phyloP scores from a whole-genome alignment of 495 filamentous ascomycete species.

The Halenospora varia region DNA sequence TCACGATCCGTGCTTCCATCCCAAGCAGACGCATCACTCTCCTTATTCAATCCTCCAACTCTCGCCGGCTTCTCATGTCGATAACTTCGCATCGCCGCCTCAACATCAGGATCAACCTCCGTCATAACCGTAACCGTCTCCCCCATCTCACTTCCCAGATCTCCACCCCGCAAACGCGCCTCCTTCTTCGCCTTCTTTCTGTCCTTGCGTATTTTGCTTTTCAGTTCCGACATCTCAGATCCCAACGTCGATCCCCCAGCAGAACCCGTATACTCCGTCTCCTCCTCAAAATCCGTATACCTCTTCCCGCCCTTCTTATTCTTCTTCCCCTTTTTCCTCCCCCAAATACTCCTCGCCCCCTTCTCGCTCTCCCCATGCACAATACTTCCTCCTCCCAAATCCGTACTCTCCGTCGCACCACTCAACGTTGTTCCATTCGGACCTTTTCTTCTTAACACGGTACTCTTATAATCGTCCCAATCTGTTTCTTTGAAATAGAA shows the following conservation, averaged over 20 bases:
- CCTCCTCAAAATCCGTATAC: slow-evolving; percentile 36
- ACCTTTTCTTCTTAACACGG: slow-evolving; percentile 87
- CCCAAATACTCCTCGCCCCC: slow-evolving; percentile 26
- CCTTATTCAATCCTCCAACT: slow-evolving; percentile 80
- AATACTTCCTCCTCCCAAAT: slow-evolving; percentile 60
- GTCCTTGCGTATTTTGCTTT: neutral
- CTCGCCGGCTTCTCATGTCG: slow-evolving; percentile 78
- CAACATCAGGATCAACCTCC: slow-evolving; percentile 24
- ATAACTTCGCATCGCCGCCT: slow-evolving; percentile 68
- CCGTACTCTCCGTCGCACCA: slow-evolving; percentile 75
- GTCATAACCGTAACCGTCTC: slow-evolving; percentile 12
- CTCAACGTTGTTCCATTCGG: slow-evolving; percentile 79
- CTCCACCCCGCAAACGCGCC: neutral
- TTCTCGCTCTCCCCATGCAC: slow-evolving; percentile 23
- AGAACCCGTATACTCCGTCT: slow-evolving; percentile 29
- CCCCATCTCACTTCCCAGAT: neutral
- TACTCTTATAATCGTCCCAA: slow-evolving; percentile 98
- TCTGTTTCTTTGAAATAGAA: slow-evolving; percentile 80
- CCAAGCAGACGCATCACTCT: slow-evolving; percentile 68
- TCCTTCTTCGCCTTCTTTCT: slow-evolving; percentile 40
- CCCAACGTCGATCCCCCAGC: slow-evolving; percentile 5
- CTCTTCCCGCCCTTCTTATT: slow-evolving; percentile 34
- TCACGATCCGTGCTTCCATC: slow-evolving; percentile 52
- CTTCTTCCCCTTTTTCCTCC: slow-evolving; percentile 35
- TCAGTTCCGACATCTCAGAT: slow-evolving; percentile 14